phyloP scores from a whole-genome alignment of 1,284 basidiomycete genomes.

The Paramarasmius palmivorus region DNA sequence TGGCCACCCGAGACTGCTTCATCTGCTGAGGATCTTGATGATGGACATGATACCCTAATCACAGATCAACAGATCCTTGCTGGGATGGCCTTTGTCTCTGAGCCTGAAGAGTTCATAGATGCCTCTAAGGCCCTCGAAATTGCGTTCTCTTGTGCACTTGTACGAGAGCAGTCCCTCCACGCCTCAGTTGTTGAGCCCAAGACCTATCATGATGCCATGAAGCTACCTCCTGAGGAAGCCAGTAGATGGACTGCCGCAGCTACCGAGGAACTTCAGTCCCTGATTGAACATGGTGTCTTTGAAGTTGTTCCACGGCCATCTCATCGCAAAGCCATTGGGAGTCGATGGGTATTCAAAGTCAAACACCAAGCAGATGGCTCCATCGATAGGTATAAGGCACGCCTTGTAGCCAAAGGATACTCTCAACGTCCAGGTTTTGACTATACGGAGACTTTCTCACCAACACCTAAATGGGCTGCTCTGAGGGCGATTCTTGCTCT shows the following conservation, averaged over 20 bases:
- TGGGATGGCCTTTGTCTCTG: too few species aligned
- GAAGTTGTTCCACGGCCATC: conserved; percentile 21
- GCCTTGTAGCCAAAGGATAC: conserved; percentile 19
- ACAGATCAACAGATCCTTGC: too few species aligned
- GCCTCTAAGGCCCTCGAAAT: too few species aligned
- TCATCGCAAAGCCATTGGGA: conserved; percentile 25
- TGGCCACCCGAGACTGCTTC: too few species aligned
- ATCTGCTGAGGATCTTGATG: too few species aligned
- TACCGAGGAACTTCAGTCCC: conserved; percentile 24
- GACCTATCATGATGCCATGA: conserved; percentile 15
- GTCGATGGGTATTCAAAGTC: conserved; percentile 32
- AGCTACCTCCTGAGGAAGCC: conserved; percentile 10
- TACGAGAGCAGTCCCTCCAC: too few species aligned
- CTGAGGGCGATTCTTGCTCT: conserved; percentile 35
- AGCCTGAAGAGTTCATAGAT: too few species aligned
- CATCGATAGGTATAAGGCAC: conserved; percentile 33
- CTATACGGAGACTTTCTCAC: conserved; percentile 42
- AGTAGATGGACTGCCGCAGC: conserved; percentile 29
- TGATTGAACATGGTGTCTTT: conserved; percentile 26
- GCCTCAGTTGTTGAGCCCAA: too few species aligned
- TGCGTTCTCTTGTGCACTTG: too few species aligned
- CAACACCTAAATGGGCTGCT: conserved; percentile 30
- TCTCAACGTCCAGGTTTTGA: neutral
- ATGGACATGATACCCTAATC: too few species aligned
- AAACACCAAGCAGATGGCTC: conserved; percentile 34